Percentiles rank a stretch among this genome's conserved stretches.
These are phyloP conservation scores for Aspergillus haitiensis DNA, from an alignment of 495 filamentous ascomycete species.

Conservation along the genomic window DNA sequence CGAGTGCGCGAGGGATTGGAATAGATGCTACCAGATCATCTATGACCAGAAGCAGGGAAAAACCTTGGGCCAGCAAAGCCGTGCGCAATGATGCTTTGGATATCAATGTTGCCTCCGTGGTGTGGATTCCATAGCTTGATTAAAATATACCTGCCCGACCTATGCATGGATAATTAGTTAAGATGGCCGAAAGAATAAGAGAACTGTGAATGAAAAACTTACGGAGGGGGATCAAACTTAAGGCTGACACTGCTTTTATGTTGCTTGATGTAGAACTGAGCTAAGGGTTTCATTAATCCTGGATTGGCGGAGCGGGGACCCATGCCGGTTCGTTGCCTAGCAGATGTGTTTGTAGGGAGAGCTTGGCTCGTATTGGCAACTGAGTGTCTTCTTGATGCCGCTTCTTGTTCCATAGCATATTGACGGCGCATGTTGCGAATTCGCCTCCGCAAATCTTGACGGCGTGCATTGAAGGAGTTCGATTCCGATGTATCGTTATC, in stretches of 20 bases:
- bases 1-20: no score
- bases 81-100: constrained; percentile 74
- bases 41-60: constrained; percentile 54
- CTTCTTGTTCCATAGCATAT: constrained; percentile 22
- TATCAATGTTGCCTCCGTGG: constrained; percentile 71
- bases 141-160: constrained; percentile 71
- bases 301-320: constrained; percentile 24
- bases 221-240: constrained; percentile 85
- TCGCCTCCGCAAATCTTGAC: constrained; percentile 32
- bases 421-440: constrained; percentile 28
- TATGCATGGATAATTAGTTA: constrained; percentile 28
- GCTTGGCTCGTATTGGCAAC: constrained; percentile 35
- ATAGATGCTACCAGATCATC: constrained; percentile 12
- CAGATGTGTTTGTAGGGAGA: constrained; percentile 18
- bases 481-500: constrained; percentile 32
- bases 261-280: constrained; percentile 75
- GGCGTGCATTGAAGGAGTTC: constrained; percentile 32
- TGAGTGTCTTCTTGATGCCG: constrained; percentile 25
- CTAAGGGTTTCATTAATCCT: constrained; percentile 68
- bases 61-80: constrained; percentile 82
- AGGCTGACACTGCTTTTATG: constrained; percentile 82
- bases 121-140: constrained; percentile 83
- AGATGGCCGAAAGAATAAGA: neutral
- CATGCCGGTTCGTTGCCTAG: constrained; percentile 7
- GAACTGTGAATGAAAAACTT: constrained; percentile 33